phyloP scores from a whole-genome alignment of 1,284 basidiomycete genomes.

The Fomitopsis betulina region DNA sequence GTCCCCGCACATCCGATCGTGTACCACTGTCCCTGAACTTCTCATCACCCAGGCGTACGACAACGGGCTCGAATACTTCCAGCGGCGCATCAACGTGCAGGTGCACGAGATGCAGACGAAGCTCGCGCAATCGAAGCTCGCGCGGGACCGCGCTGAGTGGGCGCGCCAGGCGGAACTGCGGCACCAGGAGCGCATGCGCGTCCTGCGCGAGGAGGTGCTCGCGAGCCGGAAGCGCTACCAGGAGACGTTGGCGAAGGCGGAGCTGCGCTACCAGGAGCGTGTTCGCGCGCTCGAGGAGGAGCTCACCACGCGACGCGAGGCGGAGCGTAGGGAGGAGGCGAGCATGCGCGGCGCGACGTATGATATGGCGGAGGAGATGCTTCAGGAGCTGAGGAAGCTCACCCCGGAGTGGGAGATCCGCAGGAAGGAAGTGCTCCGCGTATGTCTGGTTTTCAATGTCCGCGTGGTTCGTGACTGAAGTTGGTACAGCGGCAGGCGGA shows the following conservation, averaged over 20 bases:
- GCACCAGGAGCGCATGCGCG: constrained; percentile 39
- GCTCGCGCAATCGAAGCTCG: constrained; percentile 23
- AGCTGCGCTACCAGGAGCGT: constrained; percentile 22
- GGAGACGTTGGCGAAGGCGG: constrained; percentile 18
- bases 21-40: no score
- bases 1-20: constrained; percentile 11
- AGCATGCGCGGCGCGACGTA: constrained; percentile 15
- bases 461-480: background rate
- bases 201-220: constrained; percentile 29
- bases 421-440: constrained; percentile 37
- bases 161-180: constrained; percentile 45
- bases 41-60: constrained; percentile 43
- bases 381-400: constrained; percentile 42
- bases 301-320: constrained; percentile 16
- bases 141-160: constrained; percentile 59
- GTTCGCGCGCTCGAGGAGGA: constrained; percentile 22
- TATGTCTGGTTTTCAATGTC: constrained; percentile 15
- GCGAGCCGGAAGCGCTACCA: constrained; percentile 22
- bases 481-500: constrained; percentile 19
- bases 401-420: constrained; percentile 64
- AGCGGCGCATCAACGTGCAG: constrained; percentile 9
- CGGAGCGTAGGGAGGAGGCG: constrained; percentile 17
- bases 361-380: constrained; percentile 24
- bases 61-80: constrained; percentile 25
- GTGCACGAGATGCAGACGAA: constrained; percentile 35